Conservation (phyloP, 495 filamentous ascomycete genomes). For the Talaromyces wortmannii region DNA sequence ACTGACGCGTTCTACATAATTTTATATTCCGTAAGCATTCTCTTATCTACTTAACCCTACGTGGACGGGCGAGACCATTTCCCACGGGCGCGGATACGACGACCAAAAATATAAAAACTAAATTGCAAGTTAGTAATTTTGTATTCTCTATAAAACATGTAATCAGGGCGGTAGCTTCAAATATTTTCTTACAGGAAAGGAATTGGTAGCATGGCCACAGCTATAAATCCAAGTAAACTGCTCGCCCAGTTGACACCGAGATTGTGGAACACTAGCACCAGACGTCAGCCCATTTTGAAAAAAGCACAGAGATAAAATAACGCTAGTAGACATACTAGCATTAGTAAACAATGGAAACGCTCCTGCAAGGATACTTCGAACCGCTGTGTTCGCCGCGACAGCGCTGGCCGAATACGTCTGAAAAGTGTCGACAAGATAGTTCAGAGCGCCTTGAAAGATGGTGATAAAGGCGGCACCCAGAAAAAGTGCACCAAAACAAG, state of each 20-base stretch:
- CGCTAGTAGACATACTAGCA: neutral
- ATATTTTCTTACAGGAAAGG: slow-evolving; percentile 24
- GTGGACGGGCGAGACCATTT: slow-evolving; percentile 10
- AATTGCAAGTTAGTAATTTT: slow-evolving; percentile 15
- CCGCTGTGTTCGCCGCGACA: slow-evolving; percentile 32
- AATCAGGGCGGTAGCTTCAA: neutral
- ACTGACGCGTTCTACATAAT: too few species aligned
- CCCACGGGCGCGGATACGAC: slow-evolving; percentile 21
- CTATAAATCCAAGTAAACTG: slow-evolving; percentile 36
- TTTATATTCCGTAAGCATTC: too few species aligned
- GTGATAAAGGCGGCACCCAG: slow-evolving; percentile 40
- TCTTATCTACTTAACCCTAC: too few species aligned
- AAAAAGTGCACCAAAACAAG: slow-evolving; percentile 33
- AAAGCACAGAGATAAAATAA: neutral
- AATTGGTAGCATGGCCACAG: slow-evolving; percentile 29
- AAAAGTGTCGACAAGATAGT: slow-evolving; percentile 16
- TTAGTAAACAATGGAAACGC: slow-evolving; percentile 37
- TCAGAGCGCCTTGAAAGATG: slow-evolving; percentile 14
- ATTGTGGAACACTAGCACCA: slow-evolving; percentile 16
- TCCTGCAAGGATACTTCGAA: slow-evolving; percentile 35
- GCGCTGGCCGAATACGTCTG: slow-evolving; percentile 45
- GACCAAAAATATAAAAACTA: slow-evolving; percentile 28
- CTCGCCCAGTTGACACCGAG: slow-evolving; percentile 55
- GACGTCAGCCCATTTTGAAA: neutral
- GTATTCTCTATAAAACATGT: neutral